Evolutionary conservation across 2,329 filamentous ascomycete genomes (phyloP).

Genomic region (Colletotrichum eleusines): DNA sequence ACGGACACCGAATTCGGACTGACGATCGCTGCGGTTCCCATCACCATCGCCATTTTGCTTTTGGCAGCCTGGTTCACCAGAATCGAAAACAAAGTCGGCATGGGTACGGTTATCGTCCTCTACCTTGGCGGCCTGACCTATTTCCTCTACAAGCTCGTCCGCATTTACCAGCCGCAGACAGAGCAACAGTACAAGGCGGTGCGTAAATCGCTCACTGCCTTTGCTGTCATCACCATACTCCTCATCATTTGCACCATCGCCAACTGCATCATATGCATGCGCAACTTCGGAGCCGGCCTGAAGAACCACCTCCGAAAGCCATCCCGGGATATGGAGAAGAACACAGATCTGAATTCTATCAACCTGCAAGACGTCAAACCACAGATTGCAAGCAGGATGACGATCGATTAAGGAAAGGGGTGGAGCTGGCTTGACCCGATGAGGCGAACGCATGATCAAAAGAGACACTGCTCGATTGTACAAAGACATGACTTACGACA

Average conservation of each 20-base stretch:
- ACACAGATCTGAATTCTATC: constrained; percentile 68
- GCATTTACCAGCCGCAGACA: constrained; percentile 83
- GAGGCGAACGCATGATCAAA: constrained; percentile 39
- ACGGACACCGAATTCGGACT: constrained; percentile 83
- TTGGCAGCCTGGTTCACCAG: constrained; percentile 88
- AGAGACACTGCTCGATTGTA: constrained; percentile 40
- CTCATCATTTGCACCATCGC: constrained; percentile 89
- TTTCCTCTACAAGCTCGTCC: constrained; percentile 97
- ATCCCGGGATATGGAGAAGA: constrained; percentile 61
- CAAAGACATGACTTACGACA: constrained; percentile 44
- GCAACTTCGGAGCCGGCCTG: constrained; percentile 90
- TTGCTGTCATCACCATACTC: constrained; percentile 91
- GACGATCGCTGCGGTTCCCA: constrained; percentile 88
- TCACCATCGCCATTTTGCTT: constrained; percentile 90
- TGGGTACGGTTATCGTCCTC: constrained; percentile 81
- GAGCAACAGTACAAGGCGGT: constrained; percentile 78
- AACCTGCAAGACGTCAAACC: constrained; percentile 69
- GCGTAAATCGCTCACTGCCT: constrained; percentile 87
- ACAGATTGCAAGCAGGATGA: constrained; percentile 68
- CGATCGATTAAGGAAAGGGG: constrained; percentile 64
- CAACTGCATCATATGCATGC: constrained; percentile 88
- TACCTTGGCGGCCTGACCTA: constrained; percentile 93
- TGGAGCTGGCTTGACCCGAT: constrained; percentile 36
- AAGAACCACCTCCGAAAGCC: constrained; percentile 83
- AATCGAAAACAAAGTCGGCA: constrained; percentile 83